Evolutionary conservation across 2,329 filamentous ascomycete genomes (phyloP), one percentile per base, ranked within the genome.

Genomic region (Aspergillus flavus): DNA sequence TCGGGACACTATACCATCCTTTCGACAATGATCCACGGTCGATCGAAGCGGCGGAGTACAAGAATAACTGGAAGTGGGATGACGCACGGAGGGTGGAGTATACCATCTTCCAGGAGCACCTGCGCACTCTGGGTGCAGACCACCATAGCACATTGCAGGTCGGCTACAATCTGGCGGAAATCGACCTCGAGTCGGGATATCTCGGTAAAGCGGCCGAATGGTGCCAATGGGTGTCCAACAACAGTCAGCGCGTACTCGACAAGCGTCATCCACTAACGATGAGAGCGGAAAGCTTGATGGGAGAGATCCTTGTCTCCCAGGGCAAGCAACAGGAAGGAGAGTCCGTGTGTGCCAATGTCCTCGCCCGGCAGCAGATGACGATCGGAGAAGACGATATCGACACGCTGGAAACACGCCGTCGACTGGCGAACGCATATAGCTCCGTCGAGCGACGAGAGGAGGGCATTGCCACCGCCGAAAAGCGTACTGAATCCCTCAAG

Each of bases 311-410:
- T 14, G 67, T 63, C 34, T 67, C 66, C 1, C 66, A 69, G 19
- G 73, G 73, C 10, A 70, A 70, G 16, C 62, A 67, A 19, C 68
- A 73, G 39, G 73, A 75, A 41, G 69, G 71, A 0, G 72, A 75
- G 59, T 75, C 73, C 0, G 63, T 75, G 19, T 73, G 71, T 21
- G 71, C 73, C 21, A 75, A 75, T 10, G 70, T 75, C 2, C 65
- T 75, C 2, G 73, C 73, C 1, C 72, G 72, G 6, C 73, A 75
- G 41, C 73, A 75, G 50, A 75, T 75, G 67, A 70, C 64, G 10
- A 71, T 75, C 23, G 73, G 73, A 16, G 73, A 75, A 46, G 70
- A 74, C 14, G 72, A 74, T 45, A 34, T 74, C 10, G 72, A 75
- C 45, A 75, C 72, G 2, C 63, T 74, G 23, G 69, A 70, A 0